Base-by-base conservation (phyloP, 2,329 filamentous ascomycete genomes). In the Diaporthe sp. region DNA sequence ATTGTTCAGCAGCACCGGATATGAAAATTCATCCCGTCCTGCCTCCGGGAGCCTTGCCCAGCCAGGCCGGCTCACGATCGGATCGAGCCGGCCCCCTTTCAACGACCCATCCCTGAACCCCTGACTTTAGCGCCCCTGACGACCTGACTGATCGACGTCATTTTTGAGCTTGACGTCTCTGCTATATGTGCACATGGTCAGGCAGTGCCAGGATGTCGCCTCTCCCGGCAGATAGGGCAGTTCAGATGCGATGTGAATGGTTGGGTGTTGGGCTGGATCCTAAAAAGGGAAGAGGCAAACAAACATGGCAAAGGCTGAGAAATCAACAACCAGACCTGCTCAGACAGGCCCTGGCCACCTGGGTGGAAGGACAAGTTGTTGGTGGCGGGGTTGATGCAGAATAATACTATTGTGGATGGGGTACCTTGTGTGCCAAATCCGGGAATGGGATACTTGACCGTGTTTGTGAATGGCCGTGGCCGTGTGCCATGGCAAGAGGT, bases 1-100 rank as follows among this genome's bases (percentile, higher is more conserved):
- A 9, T 13, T 15, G 15, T 7, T 10, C 52, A 54, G 28, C 45
- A 28, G 8, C 2, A 8, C 15, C 33, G n/a, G 33, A 22, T 38
- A 28, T 28, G 15, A 54, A 68, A 13, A 50, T 19, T 12, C 13
- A 12, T 68, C 45, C 64, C 45, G 64, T 54, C 15, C 45, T 54
- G 33, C 22, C 42, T 64, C 57, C 45, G 61, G 42, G 47, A 55
- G 25, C 47, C 28, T 13, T 19, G 35, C 54, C 61, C 60, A 61
- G 42, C 61, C 73, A 52, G n/a, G 13, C 70, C 45, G 54, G 45
- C 38, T 45, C 35, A 66, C 38, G 47, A 50, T 74, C 67, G 57
- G 67, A 74, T 64, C 67, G 54, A 67, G 50, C 73, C 60, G 73
- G 73, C 73, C 73, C 73, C 69, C 40, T 74, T 61, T 40, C 38